Conservation (phyloP, 1,139 yeast genomes). For the Debaryomyces sp. region DNA sequence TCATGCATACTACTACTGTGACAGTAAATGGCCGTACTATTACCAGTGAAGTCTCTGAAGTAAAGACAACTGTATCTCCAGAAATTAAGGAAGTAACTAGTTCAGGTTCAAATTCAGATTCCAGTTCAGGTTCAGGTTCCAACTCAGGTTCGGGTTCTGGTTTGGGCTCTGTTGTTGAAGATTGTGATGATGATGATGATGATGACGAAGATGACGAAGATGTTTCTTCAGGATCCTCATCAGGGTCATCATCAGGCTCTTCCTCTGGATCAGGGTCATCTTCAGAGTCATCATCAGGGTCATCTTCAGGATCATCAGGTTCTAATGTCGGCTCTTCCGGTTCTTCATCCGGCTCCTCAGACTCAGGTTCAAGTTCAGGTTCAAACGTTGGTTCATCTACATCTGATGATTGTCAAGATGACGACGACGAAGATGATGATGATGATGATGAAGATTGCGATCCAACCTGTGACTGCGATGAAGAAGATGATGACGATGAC, state of each 20-base stretch:
- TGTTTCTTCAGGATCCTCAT: background rate
- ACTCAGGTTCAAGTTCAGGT: too few relatives aligned
- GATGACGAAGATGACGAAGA: background rate
- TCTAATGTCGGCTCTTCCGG: constrained; percentile 1
- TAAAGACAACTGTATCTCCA: constrained; percentile 4
- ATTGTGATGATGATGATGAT: background rate
- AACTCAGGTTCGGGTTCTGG: constrained; percentile 18
- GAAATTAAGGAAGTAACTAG: background rate
- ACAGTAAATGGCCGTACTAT: constrained; percentile 4
- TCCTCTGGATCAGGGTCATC: constrained; percentile 2
- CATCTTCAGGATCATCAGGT: constrained; percentile 4
- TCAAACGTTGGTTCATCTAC: constrained; percentile 9
- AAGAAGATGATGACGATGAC: constrained; percentile 13
- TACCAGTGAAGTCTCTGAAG: constrained; percentile 10
- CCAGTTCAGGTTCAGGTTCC: too few relatives aligned
- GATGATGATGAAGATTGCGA: constrained; percentile 10
- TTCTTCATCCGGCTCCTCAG: constrained; percentile 9
- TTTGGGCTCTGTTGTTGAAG: constrained; percentile 12
- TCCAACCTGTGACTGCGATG: constrained; percentile 11
- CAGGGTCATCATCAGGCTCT: too few relatives aligned
- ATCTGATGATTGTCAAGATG: constrained; percentile 9
- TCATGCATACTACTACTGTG: constrained; percentile 4
- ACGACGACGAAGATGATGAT: constrained; percentile 9
- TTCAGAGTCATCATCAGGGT: background rate
- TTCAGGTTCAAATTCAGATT: constrained; percentile 2